These are phyloP conservation scores for Aspergillus arachidicola DNA, from an alignment of 2,329 filamentous ascomycete species.

Conservation along the genomic window DNA sequence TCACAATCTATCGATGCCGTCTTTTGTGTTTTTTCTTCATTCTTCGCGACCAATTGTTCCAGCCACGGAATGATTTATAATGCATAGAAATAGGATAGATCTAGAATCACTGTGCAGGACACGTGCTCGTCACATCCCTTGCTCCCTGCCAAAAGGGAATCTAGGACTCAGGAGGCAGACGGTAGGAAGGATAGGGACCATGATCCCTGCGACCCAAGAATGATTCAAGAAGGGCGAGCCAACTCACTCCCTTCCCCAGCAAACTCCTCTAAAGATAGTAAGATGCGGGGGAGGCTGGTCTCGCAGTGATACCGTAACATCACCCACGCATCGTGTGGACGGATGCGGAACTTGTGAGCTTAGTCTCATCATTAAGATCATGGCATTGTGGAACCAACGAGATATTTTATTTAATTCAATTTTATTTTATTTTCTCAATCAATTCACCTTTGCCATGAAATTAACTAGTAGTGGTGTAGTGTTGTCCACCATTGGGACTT, in stretches of 20 bases:
- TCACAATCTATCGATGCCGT: neutral
- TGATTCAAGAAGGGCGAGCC: neutral
- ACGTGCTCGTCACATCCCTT: neutral
- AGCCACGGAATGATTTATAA: neutral
- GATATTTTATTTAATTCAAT: neutral
- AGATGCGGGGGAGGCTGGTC: neutral
- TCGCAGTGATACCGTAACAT: slow-evolving; percentile 4
- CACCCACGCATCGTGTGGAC: neutral
- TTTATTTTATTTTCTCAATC: neutral
- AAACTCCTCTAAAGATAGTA: neutral
- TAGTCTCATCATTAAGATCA: neutral
- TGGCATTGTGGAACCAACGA: neutral
- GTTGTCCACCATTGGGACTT: neutral
- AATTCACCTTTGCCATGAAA: neutral
- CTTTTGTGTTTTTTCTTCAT: neutral
- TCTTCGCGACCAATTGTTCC: neutral
- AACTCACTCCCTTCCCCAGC: neutral
- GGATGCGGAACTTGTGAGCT: neutral
- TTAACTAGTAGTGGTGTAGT: neutral
- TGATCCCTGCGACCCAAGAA: neutral
- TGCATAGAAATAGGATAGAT: neutral
- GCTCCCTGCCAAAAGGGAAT: neutral
- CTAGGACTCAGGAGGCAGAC: neutral
- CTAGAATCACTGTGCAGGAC: neutral
- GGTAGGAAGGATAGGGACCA: neutral